Evolutionary conservation across 2,329 filamentous ascomycete species (phyloP), one percentile per base, ranked within the genome.

Genomic region (Teratosphaeria nubilosa): DNA sequence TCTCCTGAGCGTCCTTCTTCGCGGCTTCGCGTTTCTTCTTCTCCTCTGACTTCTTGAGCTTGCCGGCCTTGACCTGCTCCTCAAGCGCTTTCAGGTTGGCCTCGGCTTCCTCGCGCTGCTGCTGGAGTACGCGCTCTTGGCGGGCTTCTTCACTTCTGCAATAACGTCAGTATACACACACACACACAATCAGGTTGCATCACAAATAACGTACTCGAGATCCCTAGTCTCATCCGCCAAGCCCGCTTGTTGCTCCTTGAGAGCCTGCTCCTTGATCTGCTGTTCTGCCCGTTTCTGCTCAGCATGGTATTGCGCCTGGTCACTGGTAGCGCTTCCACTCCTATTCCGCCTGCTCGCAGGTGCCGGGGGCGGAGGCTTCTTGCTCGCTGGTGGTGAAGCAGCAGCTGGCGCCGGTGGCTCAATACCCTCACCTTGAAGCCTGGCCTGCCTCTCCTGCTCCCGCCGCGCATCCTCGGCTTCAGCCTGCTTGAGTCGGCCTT

Each of bases 1-100:
- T 91, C 67, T 96, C 90, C 73, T 90, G 92, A 7, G 91, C 84
- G 65, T 94, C 90, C 54, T 87, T 88, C 68, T 88, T 80, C 10
- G 91, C 91, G 24, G 90, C 92, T 76, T 96, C 91, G 78, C 91
- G 94, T 66, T 83, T 87, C 62, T 86, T 89, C 79, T 95, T 96
- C 76, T 96, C 94, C 73, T 99, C 94, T 65, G 95, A 88, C 75
- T 96, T 97, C 79, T 90, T 92, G 56, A 97, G 77, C 77, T 97
- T 99, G 68, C 91, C 90, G 70, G 91, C 89, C 62, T 86, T 86
- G 56, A 97, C 91, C 73, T 96, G 91, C 71, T 97, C 91, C 74
- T 99, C 91, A 9, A 99, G 82, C 16, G 90, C 91, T 70, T 86
- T 90, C 25, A 97, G 81, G 55, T 91, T 90, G 62, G 88, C 88